These are phyloP conservation scores for Xylaria sp. DNA, from an alignment of 2,329 filamentous ascomycete species.

Conservation along the genomic window DNA sequence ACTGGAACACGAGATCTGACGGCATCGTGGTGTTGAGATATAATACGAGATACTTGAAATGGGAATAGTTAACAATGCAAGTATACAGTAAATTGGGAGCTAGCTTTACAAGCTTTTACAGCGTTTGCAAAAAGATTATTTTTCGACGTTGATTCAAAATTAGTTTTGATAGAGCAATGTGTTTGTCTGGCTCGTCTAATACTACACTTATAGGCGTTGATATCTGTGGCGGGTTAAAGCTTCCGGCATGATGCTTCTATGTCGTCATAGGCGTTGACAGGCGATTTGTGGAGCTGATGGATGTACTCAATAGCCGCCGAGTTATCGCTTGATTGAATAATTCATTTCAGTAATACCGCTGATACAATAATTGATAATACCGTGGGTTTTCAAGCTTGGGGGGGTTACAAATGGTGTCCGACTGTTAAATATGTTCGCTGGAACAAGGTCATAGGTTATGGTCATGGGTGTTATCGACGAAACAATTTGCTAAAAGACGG, in stretches of 20 bases:
- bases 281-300: slow-evolving; percentile 14
- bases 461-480: background rate
- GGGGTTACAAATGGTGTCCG: no score
- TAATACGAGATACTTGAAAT: background rate
- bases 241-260: slow-evolving; percentile 39
- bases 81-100: background rate
- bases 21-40: slow-evolving; percentile 10
- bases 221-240: background rate
- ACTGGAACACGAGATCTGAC: slow-evolving; percentile 54
- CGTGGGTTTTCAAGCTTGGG: no score
- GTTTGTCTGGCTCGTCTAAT: background rate
- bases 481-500: background rate
- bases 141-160: background rate
- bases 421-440: background rate
- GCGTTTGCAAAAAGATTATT: background rate
- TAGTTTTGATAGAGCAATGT: no score
- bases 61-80: background rate
- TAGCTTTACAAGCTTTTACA: background rate
- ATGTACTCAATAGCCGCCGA: background rate
- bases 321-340: background rate
- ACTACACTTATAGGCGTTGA: background rate
- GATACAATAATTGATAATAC: background rate
- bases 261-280: slow-evolving; percentile 43
- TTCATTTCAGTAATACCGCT: background rate
- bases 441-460: background rate